Conservation (phyloP, 805 yeast species). For the Candida maesae region DNA sequence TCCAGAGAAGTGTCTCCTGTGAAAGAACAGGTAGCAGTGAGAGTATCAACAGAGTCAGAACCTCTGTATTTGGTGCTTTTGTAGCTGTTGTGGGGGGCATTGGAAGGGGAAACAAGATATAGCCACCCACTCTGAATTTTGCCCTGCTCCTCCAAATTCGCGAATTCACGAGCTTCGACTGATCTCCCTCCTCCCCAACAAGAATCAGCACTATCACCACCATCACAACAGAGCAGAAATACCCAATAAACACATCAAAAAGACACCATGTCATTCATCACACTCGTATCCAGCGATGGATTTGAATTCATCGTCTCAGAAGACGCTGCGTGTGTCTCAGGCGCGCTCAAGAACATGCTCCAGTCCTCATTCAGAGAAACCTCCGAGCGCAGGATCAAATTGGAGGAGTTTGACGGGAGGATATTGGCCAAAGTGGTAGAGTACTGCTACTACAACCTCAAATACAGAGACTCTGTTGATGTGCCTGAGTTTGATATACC, state of each 20-base stretch:
- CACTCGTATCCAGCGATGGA: conserved; percentile 71
- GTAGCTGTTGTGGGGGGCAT: too few species aligned
- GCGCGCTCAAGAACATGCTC: conserved; percentile 58
- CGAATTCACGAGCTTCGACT: too few species aligned
- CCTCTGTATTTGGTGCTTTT: too few species aligned
- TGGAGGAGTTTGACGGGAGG: conserved; percentile 65
- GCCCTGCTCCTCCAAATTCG: not conserved
- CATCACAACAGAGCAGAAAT: not conserved
- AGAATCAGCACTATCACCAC: too few species aligned
- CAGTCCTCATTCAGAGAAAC: conserved; percentile 56
- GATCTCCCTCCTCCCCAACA: too few species aligned
- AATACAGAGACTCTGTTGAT: conserved; percentile 54
- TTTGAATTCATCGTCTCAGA: conserved; percentile 56
- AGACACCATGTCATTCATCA: conserved; percentile 38
- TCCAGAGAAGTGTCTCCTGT: too few species aligned
- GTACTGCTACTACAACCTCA: conserved; percentile 70
- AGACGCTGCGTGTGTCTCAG: conserved; percentile 75
- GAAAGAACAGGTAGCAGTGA: too few species aligned
- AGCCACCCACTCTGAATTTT: too few species aligned
- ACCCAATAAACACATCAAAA: not conserved
- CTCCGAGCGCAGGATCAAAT: conserved; percentile 47
- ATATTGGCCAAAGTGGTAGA: conserved; percentile 79
- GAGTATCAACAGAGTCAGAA: too few species aligned
- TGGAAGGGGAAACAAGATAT: too few species aligned
- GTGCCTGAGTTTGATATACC: conserved; percentile 89